Evolutionary conservation across 169 alveolate species (phyloP), one percentile per base, ranked within the genome.

Genomic region (Plasmodium falciparum): DNA sequence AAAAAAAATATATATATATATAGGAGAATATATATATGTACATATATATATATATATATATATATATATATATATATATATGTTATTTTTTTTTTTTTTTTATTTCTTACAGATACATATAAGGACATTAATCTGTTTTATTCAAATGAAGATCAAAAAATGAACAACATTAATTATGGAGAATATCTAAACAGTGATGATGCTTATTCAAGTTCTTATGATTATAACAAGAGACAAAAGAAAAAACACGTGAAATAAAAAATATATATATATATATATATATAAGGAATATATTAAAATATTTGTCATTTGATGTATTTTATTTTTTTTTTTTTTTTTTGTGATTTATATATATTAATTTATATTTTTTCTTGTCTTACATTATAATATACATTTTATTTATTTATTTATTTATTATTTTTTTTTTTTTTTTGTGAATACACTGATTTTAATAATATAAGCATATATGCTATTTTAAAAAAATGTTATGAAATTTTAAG

Each of bases 171-270:
- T 20, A 65, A 65, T 65, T 78, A 78, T 45, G 76, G 56, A 12
- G 89, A 78, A 15, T 78, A 78, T 49, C 24, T 78, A 43, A 78
- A 78, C 54, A 52, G 39, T 66, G 76, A 65, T 43, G 29, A 78
- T 66, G 67, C 52, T 58, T 78, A 65, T 58, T 78, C 89, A 2
- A 78, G 89, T 20, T 78, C 89, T 13, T 78, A 78, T 22, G 89
- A 78, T 29, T 49, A 49, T 3, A 78, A 78, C 56, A 78, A 78
- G 43, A 78, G 54, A 50, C 49, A 39, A 56, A 78, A 47, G 67
- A 67, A 62, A 39, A 39, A 39, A 39, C 47, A 39, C 47, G 1
- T 39, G 47, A 39, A 39, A 39, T 39, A 2, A 39, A 6, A 5
- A 39, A 33, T 29, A 29, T 29, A 29, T 29, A 33, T 33, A 33